Conservation (phyloP, 768 basidiomycete species). For the Chalciporus pseudorubinellus region DNA sequence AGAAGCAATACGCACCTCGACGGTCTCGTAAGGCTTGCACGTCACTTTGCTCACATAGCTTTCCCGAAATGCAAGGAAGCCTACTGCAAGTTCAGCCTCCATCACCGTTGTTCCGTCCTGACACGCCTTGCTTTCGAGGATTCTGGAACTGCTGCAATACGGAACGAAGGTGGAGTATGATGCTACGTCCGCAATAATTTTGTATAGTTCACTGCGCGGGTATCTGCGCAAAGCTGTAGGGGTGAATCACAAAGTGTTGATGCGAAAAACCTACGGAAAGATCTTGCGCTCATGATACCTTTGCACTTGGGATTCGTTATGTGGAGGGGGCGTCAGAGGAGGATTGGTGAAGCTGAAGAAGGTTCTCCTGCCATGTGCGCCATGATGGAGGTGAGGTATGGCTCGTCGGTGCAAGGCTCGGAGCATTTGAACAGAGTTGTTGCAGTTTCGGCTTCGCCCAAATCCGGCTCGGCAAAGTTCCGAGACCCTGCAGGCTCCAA, state of each 20-base stretch:
- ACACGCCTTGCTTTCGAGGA: slow-evolving; percentile 41
- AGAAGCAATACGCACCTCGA: slow-evolving; percentile 56
- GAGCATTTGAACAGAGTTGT: slow-evolving; percentile 16
- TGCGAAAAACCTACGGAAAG: slow-evolving; percentile 65
- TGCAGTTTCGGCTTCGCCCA: not conserved
- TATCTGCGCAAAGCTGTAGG: slow-evolving; percentile 52
- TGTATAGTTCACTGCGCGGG: slow-evolving; percentile 72
- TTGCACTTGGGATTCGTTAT: slow-evolving; percentile 42
- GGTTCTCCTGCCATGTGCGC: slow-evolving; percentile 25
- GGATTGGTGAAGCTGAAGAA: slow-evolving; percentile 54
- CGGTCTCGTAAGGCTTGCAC: slow-evolving; percentile 72
- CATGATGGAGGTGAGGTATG: slow-evolving; percentile 1
- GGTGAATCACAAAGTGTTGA: slow-evolving; percentile 8
- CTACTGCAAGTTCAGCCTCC: slow-evolving; percentile 84
- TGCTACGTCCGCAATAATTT: slow-evolving; percentile 81
- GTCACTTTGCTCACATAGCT: slow-evolving; percentile 85
- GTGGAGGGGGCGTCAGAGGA: slow-evolving; percentile 40
- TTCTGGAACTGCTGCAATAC: slow-evolving; percentile 74
- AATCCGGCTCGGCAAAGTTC: not conserved
- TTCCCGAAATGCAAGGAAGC: slow-evolving; percentile 85
- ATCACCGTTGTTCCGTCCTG: slow-evolving; percentile 45
- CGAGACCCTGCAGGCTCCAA: not conserved
- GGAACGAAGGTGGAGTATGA: slow-evolving; percentile 88
- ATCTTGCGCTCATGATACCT: slow-evolving; percentile 82
- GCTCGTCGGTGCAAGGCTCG: slow-evolving; percentile 8